Evolutionary conservation across 1,139 yeast species (phyloP).

Genomic region (Magnusiomyces magnusii): DNA sequence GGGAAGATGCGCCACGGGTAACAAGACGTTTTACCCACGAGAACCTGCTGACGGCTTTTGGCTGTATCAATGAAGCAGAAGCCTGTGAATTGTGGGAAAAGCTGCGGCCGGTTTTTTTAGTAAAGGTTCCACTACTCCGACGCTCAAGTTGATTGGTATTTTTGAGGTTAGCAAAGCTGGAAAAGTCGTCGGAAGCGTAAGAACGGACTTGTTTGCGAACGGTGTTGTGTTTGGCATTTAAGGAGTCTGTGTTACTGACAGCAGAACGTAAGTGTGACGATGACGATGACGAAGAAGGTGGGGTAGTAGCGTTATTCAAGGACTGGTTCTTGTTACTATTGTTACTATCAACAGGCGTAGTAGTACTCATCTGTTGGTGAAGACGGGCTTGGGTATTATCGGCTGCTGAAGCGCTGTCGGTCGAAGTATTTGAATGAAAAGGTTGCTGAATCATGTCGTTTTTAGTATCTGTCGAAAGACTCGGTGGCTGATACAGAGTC

Average conservation of each 20-base stretch:
- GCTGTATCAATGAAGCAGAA: not conserved
- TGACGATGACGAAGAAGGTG: too few relatives aligned
- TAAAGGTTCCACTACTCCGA: not conserved
- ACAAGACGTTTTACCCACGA: slow-evolving; percentile 18
- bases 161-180: not conserved
- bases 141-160: not conserved
- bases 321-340: not conserved
- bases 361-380: too few relatives aligned
- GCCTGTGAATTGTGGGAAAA: not conserved
- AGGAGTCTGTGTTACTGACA: not conserved
- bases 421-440: not conserved
- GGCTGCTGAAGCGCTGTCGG: not conserved
- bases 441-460: not conserved
- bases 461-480: not conserved
- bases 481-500: not conserved
- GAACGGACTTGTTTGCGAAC: not conserved
- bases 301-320: not conserved
- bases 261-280: not conserved
- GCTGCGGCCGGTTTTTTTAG: not conserved
- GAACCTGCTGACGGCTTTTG: slow-evolving; percentile 11
- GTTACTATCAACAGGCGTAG: not conserved
- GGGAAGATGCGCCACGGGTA: slow-evolving; percentile 8
- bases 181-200: not conserved
- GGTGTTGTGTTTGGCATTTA: not conserved
- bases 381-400: too few relatives aligned